Conservation (phyloP, 305 asterid genomes). For the Striga hermonthica region DNA sequence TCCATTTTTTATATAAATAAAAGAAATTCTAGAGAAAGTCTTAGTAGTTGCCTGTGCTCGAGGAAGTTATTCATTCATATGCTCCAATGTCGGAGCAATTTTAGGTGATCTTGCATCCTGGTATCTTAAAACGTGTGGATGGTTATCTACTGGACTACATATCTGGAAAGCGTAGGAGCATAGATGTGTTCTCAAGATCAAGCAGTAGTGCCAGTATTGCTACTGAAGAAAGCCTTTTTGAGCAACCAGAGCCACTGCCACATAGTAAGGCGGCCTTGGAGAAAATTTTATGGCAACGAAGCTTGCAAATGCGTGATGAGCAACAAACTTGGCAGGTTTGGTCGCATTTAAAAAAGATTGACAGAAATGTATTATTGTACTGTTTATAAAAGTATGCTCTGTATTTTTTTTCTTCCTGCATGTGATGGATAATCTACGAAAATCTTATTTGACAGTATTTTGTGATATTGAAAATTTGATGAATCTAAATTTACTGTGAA, state of each 20-base stretch:
- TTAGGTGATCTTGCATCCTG: slow-evolving; percentile 75
- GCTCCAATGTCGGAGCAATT: slow-evolving; percentile 30
- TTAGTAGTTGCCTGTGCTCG: slow-evolving; percentile 12
- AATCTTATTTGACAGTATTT: slow-evolving; percentile 11
- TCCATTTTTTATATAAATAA: slow-evolving; percentile 21
- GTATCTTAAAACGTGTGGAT: slow-evolving; percentile 58
- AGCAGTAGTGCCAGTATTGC: slow-evolving; percentile 55
- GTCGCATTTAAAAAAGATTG: slow-evolving; percentile 28
- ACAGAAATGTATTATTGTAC: slow-evolving; percentile 14
- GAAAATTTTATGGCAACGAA: slow-evolving; percentile 51
- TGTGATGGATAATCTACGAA: slow-evolving; percentile 10
- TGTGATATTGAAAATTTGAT: slow-evolving; percentile 1
- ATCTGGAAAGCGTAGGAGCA: slow-evolving; percentile 54
- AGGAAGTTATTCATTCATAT: slow-evolving; percentile 24
- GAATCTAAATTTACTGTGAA: background rate
- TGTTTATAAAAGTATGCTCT: slow-evolving; percentile 19
- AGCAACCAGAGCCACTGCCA: slow-evolving; percentile 59
- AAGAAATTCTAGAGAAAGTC: background rate
- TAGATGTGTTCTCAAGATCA: slow-evolving; percentile 51
- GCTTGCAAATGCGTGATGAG: slow-evolving; percentile 60
- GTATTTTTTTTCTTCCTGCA: slow-evolving; percentile 16
- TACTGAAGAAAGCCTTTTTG: slow-evolving; percentile 75
- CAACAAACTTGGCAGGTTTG: slow-evolving; percentile 88
- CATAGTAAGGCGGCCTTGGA: slow-evolving; percentile 53
- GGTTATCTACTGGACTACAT: slow-evolving; percentile 54